Evolutionary conservation across 2,329 filamentous ascomycete species (phyloP), one percentile per base, ranked within the genome.

Genomic region (Monilinia aucupariae): DNA sequence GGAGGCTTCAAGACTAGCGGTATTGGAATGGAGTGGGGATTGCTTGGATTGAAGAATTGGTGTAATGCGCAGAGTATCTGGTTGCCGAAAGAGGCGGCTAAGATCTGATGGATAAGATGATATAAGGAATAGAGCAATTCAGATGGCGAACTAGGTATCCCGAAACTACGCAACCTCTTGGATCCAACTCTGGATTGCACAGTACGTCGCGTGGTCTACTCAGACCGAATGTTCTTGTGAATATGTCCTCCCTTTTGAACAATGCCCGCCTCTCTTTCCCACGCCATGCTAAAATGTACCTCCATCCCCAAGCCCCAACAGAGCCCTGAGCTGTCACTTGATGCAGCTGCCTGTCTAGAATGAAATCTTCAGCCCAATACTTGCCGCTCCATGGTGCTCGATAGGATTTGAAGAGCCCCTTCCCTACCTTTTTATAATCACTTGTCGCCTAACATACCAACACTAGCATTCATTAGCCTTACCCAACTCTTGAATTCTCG

Each of bases 1-100:
- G 70, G 69, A 3, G 74, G 72, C 1, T 68, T 70, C 61, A 75
- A 75, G 65, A 65, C 69, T 45, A 73, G 71, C 61, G 74, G 74
- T 1, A 65, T 75, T 39, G 73, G 74, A 2, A 62, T 54, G 43
- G 73, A 74, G 60, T 71, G 54, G 47, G 61, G 54, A 3, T 34
- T 63, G 4, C 13, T 52, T 1, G 54, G 61, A 1, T 51, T 59
- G 47, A 59, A 63, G 7, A 20, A 45, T 32, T 63, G 61, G 61
- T 63, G 61, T 30, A 59, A 63, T 63, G 8, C 30, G 4, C 53
- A 63, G 61, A 63, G 61, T 47, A 8, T 63, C 7, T 63, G 61
- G 61, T 20, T 51, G 15, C 61, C 61, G 6, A 62, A 49, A 17
- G 22, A 30, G 25, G 56, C 32, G 17, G 9, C 30, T 0, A 47